Percentiles rank a stretch among this genome's conserved stretches.
phyloP scores from a whole-genome alignment of 805 yeast genomes.

The Starmerella roubikii region DNA sequence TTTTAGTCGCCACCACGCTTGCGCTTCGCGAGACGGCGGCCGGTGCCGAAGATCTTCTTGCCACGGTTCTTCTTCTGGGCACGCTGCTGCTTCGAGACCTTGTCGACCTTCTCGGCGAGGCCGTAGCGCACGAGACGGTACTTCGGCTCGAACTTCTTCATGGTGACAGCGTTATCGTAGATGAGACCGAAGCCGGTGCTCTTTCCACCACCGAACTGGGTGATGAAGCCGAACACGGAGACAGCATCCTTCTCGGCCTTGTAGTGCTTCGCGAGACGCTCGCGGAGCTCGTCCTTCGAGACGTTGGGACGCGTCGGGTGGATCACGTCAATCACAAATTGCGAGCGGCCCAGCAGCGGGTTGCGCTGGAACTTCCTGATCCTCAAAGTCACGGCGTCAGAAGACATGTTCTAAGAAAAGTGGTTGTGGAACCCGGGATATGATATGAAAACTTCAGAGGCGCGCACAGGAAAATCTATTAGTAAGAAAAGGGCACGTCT shows the following conservation, averaged over 20 bases:
- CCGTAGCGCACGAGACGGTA: slow-evolving; percentile 99
- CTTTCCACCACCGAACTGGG: slow-evolving; percentile 99
- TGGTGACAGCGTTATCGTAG: slow-evolving; percentile 95
- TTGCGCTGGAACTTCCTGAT: slow-evolving; percentile 98
- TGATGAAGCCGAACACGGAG: slow-evolving; percentile 98
- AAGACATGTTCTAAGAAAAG: slow-evolving; percentile 31
- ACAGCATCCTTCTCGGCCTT: slow-evolving; percentile 86
- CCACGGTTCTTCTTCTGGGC: slow-evolving; percentile 99
- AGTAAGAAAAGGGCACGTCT: too few species aligned
- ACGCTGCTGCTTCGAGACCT: slow-evolving; percentile 99
- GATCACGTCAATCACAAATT: slow-evolving; percentile 97
- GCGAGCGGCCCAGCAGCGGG: slow-evolving; percentile 99
- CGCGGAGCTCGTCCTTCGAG: slow-evolving; percentile 98
- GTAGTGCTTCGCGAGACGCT: slow-evolving; percentile 76
- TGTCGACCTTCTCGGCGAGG: slow-evolving; percentile 88
- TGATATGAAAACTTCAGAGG: too few species aligned
- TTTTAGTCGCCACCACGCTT: slow-evolving; percentile 20
- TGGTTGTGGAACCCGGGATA: too few species aligned
- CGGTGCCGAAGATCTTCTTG: slow-evolving; percentile 98
- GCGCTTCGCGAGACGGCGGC: slow-evolving; percentile 75
- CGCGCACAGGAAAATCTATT: too few species aligned
- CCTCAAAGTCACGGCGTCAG: slow-evolving; percentile 99
- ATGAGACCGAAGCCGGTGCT: slow-evolving; percentile 98
- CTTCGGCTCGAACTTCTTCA: slow-evolving; percentile 97
- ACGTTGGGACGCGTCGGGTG: slow-evolving; percentile 99